Percentiles rank a stretch among this genome's conserved stretches.
phyloP scores from a whole-genome alignment of 331 rosid genomes.

The Cucumis variabilis region DNA sequence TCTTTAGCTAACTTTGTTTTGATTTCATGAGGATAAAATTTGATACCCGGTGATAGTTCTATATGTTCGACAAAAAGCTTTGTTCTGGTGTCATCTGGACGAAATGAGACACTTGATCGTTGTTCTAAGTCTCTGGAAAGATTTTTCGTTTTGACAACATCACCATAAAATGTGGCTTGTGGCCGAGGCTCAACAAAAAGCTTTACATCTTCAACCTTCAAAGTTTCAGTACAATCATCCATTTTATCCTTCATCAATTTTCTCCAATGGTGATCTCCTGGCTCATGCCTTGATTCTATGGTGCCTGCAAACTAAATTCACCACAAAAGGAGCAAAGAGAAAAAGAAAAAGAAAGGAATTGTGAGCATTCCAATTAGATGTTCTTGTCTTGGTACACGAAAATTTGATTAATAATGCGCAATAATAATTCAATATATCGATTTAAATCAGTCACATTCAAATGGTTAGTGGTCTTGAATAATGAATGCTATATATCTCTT shows the following conservation, averaged over 20 bases:
- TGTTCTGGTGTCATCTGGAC: background rate
- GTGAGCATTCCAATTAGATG: background rate
- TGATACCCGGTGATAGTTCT: background rate
- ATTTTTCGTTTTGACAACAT: background rate
- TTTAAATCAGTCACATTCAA: too few species aligned
- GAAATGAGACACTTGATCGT: background rate
- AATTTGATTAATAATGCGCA: background rate
- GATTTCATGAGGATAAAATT: background rate
- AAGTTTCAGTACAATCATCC: constrained; percentile 19
- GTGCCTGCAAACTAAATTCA: background rate
- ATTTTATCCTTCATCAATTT: background rate
- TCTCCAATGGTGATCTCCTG: background rate
- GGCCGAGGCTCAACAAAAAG: background rate
- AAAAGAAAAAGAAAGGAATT: background rate
- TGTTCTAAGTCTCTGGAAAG: background rate
- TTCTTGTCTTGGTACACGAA: background rate
- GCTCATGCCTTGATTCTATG: constrained; percentile 30
- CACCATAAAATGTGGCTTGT: background rate
- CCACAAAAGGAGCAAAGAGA: background rate
- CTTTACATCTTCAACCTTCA: background rate
- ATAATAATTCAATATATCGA: too few species aligned
- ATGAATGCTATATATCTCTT: background rate
- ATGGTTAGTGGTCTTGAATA: background rate
- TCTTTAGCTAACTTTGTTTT: background rate
- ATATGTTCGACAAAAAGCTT: background rate